Evolutionary conservation across 306 rosid genomes (phyloP).

Genomic region (Senna siamea): DNA sequence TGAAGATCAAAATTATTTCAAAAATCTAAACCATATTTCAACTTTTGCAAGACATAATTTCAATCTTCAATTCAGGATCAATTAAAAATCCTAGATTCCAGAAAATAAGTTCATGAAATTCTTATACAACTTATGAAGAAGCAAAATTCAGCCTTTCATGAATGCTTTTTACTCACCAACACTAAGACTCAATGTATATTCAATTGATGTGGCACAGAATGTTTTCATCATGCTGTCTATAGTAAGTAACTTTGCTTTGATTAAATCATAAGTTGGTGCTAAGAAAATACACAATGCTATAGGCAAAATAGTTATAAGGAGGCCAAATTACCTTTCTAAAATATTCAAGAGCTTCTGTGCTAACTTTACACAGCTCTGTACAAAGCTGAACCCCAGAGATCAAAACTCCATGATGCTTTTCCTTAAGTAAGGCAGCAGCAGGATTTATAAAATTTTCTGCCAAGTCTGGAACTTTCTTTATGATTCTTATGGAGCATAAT

Average conservation of each 20-base stretch:
- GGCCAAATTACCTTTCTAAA: conserved; percentile 77
- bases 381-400: conserved; percentile 98
- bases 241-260: conserved; percentile 30
- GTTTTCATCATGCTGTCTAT: conserved; percentile 13
- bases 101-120: conserved; percentile 26
- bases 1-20: conserved; percentile 10
- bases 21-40: conserved; percentile 18
- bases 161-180: neutral
- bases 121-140: neutral
- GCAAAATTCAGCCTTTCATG: neutral
- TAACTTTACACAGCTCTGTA: conserved; percentile 91
- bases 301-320: conserved; percentile 20
- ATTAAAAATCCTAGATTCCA: conserved; percentile 24
- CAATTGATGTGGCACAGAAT: neutral
- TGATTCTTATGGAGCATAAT: conserved; percentile 91
- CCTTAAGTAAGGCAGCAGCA: conserved; percentile 89
- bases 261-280: conserved; percentile 28
- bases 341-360: conserved; percentile 86
- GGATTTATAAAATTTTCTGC: conserved; percentile 94
- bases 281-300: conserved; percentile 12
- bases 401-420: conserved; percentile 97
- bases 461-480: conserved; percentile 97
- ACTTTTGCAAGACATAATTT: conserved; percentile 13
- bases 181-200: neutral
- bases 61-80: conserved; percentile 9